Conservation (phyloP, 306 rosid species). For the Purshia tridentata region DNA sequence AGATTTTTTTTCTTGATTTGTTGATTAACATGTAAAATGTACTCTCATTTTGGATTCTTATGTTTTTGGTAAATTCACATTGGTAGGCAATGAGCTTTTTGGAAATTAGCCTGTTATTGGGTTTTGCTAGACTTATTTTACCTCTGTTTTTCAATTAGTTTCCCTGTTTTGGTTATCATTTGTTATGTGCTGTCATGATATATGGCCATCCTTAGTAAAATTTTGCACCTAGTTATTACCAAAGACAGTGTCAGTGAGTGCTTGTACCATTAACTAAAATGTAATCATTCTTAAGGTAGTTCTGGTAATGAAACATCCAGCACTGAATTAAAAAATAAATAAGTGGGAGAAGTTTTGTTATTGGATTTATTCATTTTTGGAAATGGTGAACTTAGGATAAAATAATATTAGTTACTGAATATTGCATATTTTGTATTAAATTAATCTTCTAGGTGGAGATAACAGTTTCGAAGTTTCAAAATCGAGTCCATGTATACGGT, state of each 20-base stretch:
- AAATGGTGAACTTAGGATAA: neutral
- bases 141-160: too few relatives aligned
- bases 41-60: neutral
- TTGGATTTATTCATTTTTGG: neutral
- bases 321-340: neutral
- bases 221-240: neutral
- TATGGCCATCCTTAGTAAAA: neutral
- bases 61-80: neutral
- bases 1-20: too few relatives aligned
- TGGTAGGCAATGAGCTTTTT: too few relatives aligned
- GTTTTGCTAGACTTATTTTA: neutral
- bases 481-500: constrained; percentile 69
- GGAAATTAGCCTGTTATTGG: neutral
- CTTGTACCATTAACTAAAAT: neutral
- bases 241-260: neutral
- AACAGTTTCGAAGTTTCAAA: constrained; percentile 72
- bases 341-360: neutral
- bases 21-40: too few relatives aligned
- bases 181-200: neutral
- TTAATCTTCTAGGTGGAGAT: constrained; percentile 57
- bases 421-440: neutral
- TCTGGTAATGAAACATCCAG: neutral
- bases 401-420: neutral
- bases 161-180: neutral
- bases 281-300: neutral